Evolutionary conservation across 2,329 filamentous ascomycete genomes (phyloP), one percentile per base, ranked within the genome.

Genomic region (Aspergillus piperis): DNA sequence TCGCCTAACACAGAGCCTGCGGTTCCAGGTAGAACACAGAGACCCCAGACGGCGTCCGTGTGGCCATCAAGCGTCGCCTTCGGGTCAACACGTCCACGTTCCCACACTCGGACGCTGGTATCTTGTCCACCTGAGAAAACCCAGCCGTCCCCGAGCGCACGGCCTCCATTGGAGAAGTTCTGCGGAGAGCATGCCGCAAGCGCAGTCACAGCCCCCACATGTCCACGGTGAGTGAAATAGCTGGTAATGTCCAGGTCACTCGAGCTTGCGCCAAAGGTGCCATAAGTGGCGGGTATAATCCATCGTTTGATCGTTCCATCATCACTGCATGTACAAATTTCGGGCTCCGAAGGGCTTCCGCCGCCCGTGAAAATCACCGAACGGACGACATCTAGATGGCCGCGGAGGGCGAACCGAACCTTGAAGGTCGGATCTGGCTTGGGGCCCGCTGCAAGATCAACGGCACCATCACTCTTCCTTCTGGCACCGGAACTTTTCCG

Each of bases 91-190:
- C 94, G 84, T 27, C 94, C 94, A 54, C 93, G 87, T 76, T 99
- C 94, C 95, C 95, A 99, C 0, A 99, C 92, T 30, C 93, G 87
- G 39, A 99, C 88, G 6, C 92, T 96, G 17, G 91, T 88, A 76
- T 99, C 95, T 74, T 97, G 92, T 3, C 95, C 95, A 62, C 95
- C 95, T 5, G 94, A 98, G 77, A 99, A 99, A 66, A 99, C 93
- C 95, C 95, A 99, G 27, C 95, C 95, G 69, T 98, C 95, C 32
- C 94, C 94, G 68, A 90, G 87, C 7, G 91, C 91, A 64, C 93
- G 87, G 6, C 93, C 92, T 38, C 93, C 91, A 17, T 92, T 96
- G 7, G 91, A 90, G 73, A 97, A 96, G 71, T 91, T 95, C 25
- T 91, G 90, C 2, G 91, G 88, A 2, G 92, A 92, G 83, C 92